phyloP scores from a whole-genome alignment of 2,329 filamentous ascomycete genomes.

The Aspergillus proliferans region DNA sequence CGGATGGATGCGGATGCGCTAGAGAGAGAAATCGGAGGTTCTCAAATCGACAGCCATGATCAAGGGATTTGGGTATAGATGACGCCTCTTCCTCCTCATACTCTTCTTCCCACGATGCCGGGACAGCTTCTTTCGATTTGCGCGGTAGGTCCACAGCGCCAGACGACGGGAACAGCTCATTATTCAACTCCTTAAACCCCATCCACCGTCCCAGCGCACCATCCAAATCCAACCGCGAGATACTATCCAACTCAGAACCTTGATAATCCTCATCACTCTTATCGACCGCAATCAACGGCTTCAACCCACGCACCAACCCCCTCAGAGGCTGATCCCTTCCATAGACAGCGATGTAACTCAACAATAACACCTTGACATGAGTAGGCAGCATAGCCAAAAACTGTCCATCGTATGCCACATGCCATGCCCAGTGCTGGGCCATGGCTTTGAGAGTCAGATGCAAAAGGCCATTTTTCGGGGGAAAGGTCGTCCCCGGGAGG shows the following conservation, averaged over 20 bases:
- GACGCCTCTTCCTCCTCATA: slow-evolving; percentile 9
- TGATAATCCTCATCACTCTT: slow-evolving; percentile 2
- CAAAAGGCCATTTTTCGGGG: slow-evolving; percentile 38
- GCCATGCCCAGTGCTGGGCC: slow-evolving; percentile 51
- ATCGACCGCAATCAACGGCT: slow-evolving; percentile 40
- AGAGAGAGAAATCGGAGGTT: slow-evolving; percentile 55
- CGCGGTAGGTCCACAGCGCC: not conserved
- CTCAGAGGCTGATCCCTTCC: slow-evolving; percentile 36
- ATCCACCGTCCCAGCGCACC: slow-evolving; percentile 45
- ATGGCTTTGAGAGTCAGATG: slow-evolving; percentile 50
- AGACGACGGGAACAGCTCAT: slow-evolving; percentile 34
- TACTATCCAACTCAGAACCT: slow-evolving; percentile 31
- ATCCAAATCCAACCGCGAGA: slow-evolving; percentile 49
- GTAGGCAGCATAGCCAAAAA: slow-evolving; percentile 49
- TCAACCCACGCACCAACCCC: slow-evolving; percentile 40
- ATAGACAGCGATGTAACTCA: slow-evolving; percentile 53
- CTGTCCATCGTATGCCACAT: slow-evolving; percentile 52
- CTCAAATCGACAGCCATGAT: slow-evolving; percentile 37
- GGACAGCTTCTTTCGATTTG: slow-evolving; percentile 16
- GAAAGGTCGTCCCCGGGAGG: slow-evolving; percentile 36
- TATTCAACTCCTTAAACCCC: slow-evolving; percentile 43
- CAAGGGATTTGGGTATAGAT: slow-evolving; percentile 16
- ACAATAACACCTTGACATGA: slow-evolving; percentile 46
- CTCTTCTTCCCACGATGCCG: slow-evolving; percentile 38
- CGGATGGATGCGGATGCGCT: slow-evolving; percentile 40